Evolutionary conservation across 2,329 filamentous ascomycete species (phyloP).

Genomic region (Clonostachys rhizophaga): DNA sequence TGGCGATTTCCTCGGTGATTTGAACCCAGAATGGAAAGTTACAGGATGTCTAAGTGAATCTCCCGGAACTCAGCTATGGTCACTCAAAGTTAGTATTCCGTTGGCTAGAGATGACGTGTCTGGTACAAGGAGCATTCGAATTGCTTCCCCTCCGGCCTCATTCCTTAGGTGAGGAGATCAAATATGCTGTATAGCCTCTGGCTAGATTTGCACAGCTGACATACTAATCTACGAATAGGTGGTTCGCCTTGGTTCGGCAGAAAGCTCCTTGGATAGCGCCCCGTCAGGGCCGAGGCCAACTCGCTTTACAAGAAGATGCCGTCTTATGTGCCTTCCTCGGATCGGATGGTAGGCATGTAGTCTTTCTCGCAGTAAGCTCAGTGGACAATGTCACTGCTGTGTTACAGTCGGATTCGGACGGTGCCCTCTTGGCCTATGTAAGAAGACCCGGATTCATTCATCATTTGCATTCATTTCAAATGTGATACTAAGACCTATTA

Average conservation of each 20-base stretch:
- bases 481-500: constrained; percentile 17
- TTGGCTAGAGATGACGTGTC: constrained; percentile 55
- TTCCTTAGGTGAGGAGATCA: constrained; percentile 41
- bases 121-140: constrained; percentile 43
- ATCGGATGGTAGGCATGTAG: constrained; percentile 66
- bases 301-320: constrained; percentile 71
- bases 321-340: constrained; percentile 75
- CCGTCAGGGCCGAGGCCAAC: constrained; percentile 67
- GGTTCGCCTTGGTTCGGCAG: constrained; percentile 76
- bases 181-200: not conserved
- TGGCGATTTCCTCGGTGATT: constrained; percentile 47
- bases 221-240: constrained; percentile 36
- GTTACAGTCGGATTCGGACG: constrained; percentile 60
- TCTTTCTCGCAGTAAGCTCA: constrained; percentile 74
- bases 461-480: not conserved
- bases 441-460: not conserved
- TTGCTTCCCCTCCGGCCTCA: constrained; percentile 59
- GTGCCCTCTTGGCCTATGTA: constrained; percentile 63
- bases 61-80: constrained; percentile 66
- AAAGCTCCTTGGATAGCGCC: constrained; percentile 86
- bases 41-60: constrained; percentile 58
- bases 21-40: constrained; percentile 52
- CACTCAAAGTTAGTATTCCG: constrained; percentile 51
- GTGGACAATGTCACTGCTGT: constrained; percentile 65
- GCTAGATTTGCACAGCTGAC: not conserved